Evolutionary conservation across 345 rosid genomes (phyloP), one percentile per base, ranked within the genome.

Genomic region (Citrus cavaleriei): DNA sequence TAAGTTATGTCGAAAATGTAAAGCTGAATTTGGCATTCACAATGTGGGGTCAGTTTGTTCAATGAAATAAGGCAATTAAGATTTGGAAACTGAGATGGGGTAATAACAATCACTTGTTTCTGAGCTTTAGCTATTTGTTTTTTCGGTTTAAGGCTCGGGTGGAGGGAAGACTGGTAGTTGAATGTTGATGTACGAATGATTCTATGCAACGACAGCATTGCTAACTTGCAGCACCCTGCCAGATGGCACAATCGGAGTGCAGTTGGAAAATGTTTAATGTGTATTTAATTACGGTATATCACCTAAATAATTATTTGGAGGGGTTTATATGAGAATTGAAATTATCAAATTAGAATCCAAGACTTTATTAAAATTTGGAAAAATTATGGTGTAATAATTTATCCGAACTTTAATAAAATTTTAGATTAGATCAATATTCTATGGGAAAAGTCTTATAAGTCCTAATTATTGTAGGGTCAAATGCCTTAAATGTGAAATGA

Each of bases 151-250:
- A 40, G 73, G 71, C 61, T 74, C 73, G 7, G 62, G 59, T 72
- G 84, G 86, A 81, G 86, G 85, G 87, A 88, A 84, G 90, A 86
- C 74, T 60, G 85, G 79, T 79, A 75, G 90, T 49, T 87, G 51
- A 46, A 46, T 13, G 5, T 0, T 12, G 78, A 22, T 58, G 32
- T 13, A 0, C n/a, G 27, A 57, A 16, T 58, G 9, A 30, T 72
- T 55, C 21, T 32, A 13, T 55, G 24, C 65, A n/a, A 35, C 7
- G 2, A 35, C 1, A 4, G 1, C 1, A 19, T 6, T 34, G 24
- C 22, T 5, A 1, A 73, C 37, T 6, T n/a, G 6, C 2, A 13
- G 49, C 66, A 37, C 59, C 37, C 34, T 59, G 21, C 7, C n/a
- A 51, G 16, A 60, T 70, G 74, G 62, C 61, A 19, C 16, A 16